Base-by-base conservation (phyloP, 805 yeast genomes). In the Hermanozyma aechmeae region DNA sequence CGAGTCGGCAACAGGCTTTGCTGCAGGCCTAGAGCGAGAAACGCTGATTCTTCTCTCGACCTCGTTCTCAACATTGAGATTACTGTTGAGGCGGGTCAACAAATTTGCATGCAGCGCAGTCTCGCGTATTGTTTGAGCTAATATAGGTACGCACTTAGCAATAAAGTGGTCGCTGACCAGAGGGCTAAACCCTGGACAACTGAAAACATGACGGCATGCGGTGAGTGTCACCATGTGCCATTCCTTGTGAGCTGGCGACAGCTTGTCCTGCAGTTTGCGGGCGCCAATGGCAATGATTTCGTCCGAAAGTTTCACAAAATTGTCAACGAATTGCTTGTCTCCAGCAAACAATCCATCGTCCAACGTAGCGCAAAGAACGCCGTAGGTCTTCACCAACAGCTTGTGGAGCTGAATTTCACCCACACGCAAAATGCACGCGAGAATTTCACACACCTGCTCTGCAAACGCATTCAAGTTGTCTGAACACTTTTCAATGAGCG, bases 401-500 rank as follows among this genome's bases (percentile, higher is more conserved):
- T 76, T 79, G 28, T 76, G 63, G 3, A 84, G 61, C 0, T 75
- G 58, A 24, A 76, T 52, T 43, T 87, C 97, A 13, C 65, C 65
- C 15, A 76, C 64, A 21, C 56, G 40, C 25, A 80, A 42, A 11
- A 79, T 67, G 7, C 61, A 48, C 15, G 49, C 50, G 46, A 87
- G 60, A 15, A 87, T 76, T 13, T 63, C 58, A 27, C 83, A 65
- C 12, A 81, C 76, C 42, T 77, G 72, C 15, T 61, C 65, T 1
- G 95, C 87, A 58, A 85, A 78, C 18, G 85, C 79, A 38, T 82
- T 85, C 49, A 92, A 61, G 50, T 92, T 89, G 35, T 83, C 94
- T 23, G 73, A 64, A 51, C 96, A 86, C 47, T 74, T 72, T 26
- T 66, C 75, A 21, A 86, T 77, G 40, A 92, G 66, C 22, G 79